phyloP scores from a whole-genome alignment of 2,329 filamentous ascomycete genomes.

The Botryotinia globosa region DNA sequence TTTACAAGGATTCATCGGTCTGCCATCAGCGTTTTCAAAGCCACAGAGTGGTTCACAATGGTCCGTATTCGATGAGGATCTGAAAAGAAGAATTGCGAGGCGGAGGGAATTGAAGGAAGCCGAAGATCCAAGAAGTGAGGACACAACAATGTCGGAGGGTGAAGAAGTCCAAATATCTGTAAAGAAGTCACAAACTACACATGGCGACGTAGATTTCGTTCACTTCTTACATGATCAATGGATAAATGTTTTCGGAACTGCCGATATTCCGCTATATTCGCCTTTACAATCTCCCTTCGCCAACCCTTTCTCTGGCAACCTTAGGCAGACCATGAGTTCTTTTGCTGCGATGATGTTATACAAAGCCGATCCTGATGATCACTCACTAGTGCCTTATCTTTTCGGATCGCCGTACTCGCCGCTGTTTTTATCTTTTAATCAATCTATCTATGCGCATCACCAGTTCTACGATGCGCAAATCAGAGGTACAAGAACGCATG shows the following conservation, averaged over 20 bases:
- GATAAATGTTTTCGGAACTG: not conserved
- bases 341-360: constrained; percentile 1
- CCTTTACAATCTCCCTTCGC: constrained; percentile 43
- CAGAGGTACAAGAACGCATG: no score
- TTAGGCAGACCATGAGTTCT: constrained; percentile 23
- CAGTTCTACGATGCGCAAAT: not conserved
- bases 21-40: constrained; percentile 36
- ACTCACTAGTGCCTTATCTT: constrained; percentile 38
- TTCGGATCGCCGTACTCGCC: constrained; percentile 39
- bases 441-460: not conserved
- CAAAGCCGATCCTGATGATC: constrained; percentile 19
- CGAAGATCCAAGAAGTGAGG: constrained; percentile 20
- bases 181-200: constrained; percentile 18
- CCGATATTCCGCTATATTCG: constrained; percentile 35
- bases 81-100: constrained; percentile 31
- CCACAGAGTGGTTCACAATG: constrained; percentile 28
- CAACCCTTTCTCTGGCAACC: constrained; percentile 61
- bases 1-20: constrained; percentile 37
- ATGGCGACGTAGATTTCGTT: not conserved
- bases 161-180: constrained; percentile 25
- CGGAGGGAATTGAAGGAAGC: constrained; percentile 29
- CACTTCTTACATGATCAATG: not conserved
- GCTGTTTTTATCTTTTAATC: constrained; percentile 26
- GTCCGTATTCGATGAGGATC: constrained; percentile 34
- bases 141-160: not conserved